A percentile compares a stretch with the other conserved stretches of the same genome.
Evolutionary conservation across 192 early-diverging fungal genomes (phyloP).

Genomic region (Entrophospora sp.): DNA sequence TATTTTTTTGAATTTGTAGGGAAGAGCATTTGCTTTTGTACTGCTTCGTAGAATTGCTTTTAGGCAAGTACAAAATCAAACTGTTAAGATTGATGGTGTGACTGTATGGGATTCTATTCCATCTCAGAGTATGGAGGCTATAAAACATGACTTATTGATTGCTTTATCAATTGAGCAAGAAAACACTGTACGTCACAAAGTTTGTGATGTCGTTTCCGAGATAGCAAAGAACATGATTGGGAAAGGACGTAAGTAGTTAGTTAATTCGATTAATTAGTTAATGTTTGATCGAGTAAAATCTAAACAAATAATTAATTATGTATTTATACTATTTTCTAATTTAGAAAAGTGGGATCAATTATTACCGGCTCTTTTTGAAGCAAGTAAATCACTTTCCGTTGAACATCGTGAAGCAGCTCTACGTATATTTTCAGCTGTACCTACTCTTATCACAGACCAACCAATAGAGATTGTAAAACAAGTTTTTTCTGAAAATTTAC

Average conservation of each 20-base stretch:
- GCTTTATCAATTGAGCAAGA: constrained; percentile 71
- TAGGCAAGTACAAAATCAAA: constrained; percentile 31
- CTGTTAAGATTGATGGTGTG: constrained; percentile 24
- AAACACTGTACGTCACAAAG: constrained; percentile 73
- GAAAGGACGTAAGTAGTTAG: constrained; percentile 37
- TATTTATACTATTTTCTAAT: neutral
- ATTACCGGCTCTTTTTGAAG: constrained; percentile 69
- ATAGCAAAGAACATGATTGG: constrained; percentile 55
- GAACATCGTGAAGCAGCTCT: constrained; percentile 83
- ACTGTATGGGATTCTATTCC: constrained; percentile 67
- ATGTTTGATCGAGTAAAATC: neutral
- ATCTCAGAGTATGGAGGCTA: constrained; percentile 49
- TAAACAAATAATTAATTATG: constrained; percentile 3
- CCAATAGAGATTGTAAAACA: constrained; percentile 58
- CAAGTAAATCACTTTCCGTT: constrained; percentile 62
- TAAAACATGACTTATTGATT: constrained; percentile 69
- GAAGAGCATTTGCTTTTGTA: constrained; percentile 42
- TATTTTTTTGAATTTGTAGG: constrained; percentile 25
- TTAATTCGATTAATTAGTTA: neutral
- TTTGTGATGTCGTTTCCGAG: constrained; percentile 90
- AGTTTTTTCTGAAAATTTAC: constrained; percentile 66
- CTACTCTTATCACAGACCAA: constrained; percentile 67
- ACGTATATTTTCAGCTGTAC: constrained; percentile 79
- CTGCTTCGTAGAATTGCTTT: constrained; percentile 48
- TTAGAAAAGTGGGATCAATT: constrained; percentile 77